Evolutionary conservation across 106 monocot species (phyloP), one percentile per base, ranked within the genome.

Genomic region (Ottelia alismoides): DNA sequence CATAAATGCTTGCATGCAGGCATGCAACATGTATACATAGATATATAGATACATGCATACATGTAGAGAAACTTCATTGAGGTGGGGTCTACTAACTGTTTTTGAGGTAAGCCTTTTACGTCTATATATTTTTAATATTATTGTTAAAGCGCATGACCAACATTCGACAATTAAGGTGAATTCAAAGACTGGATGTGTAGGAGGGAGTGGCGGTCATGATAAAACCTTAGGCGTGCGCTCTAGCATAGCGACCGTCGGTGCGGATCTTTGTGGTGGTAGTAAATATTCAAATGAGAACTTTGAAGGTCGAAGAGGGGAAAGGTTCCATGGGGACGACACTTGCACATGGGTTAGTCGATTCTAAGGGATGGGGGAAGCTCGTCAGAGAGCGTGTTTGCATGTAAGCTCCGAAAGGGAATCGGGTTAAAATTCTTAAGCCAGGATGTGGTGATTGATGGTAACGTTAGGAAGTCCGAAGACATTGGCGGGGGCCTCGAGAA

Each of bases 381-480:
- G 16, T 43, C 16, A 43, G 40, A 49, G 11, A 49, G 48, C 19
- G 48, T 49, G 48, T 49, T 20, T n/a, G 2, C 20, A n/a, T n/a
- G 48, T n/a, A 19, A 49, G 48, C 48, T 49, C 48, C 20, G 48
- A 49, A 49, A 49, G 48, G 48, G 48, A 49, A 49, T 49, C 20
- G n/a, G 0, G 30, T 16, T 55, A 17, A 55, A 55, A 27, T 27
- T 0, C 55, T 5, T 30, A 29, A 55, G 16, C 55, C 29, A 30
- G 3, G 3, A 27, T 22, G 55, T 25, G 55, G 55, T 0, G 25
- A 52, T 0, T 57, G 57, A 57, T 2, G 57, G 2, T 29, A 31
- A 55, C 2, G 30, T 30, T 43, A 43, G 57, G 57, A 30, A 60
- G 59, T 60, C 59, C 45, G 46, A 4, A 60, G 59, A 60, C 31